Conservation (phyloP, 257 asterid species). For the Ophiorrhiza pumila region DNA sequence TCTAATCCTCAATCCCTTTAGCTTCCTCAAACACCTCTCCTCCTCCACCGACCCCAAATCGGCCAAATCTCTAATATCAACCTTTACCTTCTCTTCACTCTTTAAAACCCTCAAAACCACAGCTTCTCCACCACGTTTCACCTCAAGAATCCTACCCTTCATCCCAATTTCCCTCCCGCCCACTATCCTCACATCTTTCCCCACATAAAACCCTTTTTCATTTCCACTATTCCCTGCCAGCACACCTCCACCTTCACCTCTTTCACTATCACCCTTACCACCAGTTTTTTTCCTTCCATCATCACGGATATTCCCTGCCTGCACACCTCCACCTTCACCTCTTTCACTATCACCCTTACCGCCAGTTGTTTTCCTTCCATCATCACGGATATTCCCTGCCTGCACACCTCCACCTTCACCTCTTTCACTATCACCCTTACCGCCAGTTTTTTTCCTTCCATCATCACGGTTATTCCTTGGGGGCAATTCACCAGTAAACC, state of each 20-base stretch:
- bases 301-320: too few relatives aligned
- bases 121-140: conserved; percentile 43
- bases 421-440: conserved; percentile 13
- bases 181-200: conserved; percentile 61
- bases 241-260: conserved; percentile 15
- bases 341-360: conserved; percentile 13
- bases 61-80: conserved; percentile 45
- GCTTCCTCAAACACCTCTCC: conserved; percentile 56
- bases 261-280: conserved; percentile 14
- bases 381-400: too few relatives aligned
- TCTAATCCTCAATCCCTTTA: conserved; percentile 39
- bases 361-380: conserved; percentile 17
- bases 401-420: conserved; percentile 14
- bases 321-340: conserved; percentile 14
- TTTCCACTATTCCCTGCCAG: conserved; percentile 2
- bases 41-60: conserved; percentile 70
- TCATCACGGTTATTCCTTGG: conserved; percentile 7
- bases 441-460: conserved; percentile 15
- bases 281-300: conserved; percentile 17
- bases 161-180: conserved; percentile 63
- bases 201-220: conserved; percentile 38
- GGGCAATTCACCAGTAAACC: conserved; percentile 42
- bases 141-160: conserved; percentile 58
- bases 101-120: conserved; percentile 45
- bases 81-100: conserved; percentile 48